Conservation (phyloP, 192 early-diverging fungal genomes). For the Entomortierella lignicola region DNA sequence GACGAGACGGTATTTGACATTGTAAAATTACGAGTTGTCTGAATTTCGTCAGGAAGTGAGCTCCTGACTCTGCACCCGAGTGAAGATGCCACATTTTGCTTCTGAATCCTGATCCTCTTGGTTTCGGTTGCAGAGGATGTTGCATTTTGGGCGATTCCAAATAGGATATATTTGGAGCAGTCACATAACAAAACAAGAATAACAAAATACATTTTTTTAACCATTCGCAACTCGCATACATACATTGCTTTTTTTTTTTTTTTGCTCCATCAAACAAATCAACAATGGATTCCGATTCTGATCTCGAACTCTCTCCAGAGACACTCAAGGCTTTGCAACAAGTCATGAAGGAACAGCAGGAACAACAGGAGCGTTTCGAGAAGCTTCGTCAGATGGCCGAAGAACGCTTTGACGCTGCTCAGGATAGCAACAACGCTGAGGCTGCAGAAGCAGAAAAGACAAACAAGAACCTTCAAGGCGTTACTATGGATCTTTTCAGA, state of each 20-base stretch:
- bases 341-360: slow-evolving; percentile 75
- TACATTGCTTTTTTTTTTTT: neutral
- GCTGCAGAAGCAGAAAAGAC: slow-evolving; percentile 13
- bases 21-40: slow-evolving; percentile 11
- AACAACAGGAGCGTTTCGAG: slow-evolving; percentile 71
- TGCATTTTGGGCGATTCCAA: neutral
- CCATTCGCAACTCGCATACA: no score
- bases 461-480: slow-evolving; percentile 40
- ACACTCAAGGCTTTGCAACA: slow-evolving; percentile 68
- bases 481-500: slow-evolving; percentile 73
- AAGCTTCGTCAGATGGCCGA: slow-evolving; percentile 64
- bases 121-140: neutral
- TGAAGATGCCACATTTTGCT: neutral
- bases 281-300: slow-evolving; percentile 18
- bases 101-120: neutral
- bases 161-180: neutral
- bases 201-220: neutral
- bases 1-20: neutral
- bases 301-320: slow-evolving; percentile 58
- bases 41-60: slow-evolving; percentile 27
- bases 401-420: slow-evolving; percentile 56
- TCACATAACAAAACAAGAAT: neutral
- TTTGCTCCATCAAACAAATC: neutral
- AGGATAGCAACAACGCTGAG: slow-evolving; percentile 52
- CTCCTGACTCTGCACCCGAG: neutral